These are phyloP conservation scores for Quercus bicolor DNA, from an alignment of 306 rosid genomes.

Conservation along the genomic window DNA sequence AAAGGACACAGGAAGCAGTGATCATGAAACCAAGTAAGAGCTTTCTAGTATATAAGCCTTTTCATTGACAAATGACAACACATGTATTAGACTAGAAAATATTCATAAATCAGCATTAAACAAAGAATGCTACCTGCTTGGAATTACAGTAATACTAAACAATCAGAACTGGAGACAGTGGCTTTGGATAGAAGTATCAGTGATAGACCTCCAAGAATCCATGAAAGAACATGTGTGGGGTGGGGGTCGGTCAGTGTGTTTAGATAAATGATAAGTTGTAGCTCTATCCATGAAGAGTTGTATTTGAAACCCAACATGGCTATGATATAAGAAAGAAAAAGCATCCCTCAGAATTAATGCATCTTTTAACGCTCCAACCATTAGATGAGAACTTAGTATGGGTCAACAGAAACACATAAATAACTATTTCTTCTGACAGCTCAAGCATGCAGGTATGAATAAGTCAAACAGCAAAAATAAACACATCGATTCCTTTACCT, in stretches of 20 bases:
- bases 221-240: background rate
- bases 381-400: background rate
- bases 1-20: slow-evolving; percentile 5
- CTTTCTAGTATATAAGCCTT: background rate
- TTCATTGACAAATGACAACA: slow-evolving; percentile 1
- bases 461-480: slow-evolving; percentile 4
- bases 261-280: background rate
- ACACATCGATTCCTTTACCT: slow-evolving; percentile 70
- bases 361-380: background rate
- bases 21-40: slow-evolving; percentile 5
- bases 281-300: background rate
- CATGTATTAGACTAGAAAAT: background rate
- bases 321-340: background rate
- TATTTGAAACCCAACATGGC: too few species aligned
- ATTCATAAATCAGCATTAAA: background rate
- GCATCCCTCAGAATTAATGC: background rate
- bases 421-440: slow-evolving; percentile 10
- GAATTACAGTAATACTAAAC: background rate
- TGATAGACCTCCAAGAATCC: background rate
- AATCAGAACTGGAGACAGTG: background rate
- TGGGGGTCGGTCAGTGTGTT: background rate
- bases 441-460: slow-evolving; percentile 16
- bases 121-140: background rate
- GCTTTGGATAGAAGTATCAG: background rate
- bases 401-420: slow-evolving; percentile 1